Base-by-base conservation (phyloP, 148 eudicot genomes). In the Beta vulgaris region DNA sequence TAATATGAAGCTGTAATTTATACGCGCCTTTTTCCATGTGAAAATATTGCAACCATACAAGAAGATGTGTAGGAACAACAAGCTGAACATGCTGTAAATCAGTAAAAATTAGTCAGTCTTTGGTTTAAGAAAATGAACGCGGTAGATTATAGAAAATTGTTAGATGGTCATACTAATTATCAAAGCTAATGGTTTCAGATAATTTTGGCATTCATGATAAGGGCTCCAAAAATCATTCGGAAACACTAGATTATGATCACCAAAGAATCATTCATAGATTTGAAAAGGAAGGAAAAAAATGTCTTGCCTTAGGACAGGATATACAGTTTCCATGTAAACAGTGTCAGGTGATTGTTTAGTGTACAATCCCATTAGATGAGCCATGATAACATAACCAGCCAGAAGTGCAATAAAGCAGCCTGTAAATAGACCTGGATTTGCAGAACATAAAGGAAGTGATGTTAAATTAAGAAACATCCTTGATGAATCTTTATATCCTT, bases 241-340 rank as follows among this genome's bases (percentile, higher is more conserved):
- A n/a, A n/a, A n/a, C n/a, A n/a, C n/a, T n/a, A n/a, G n/a, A n/a
- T n/a, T n/a, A n/a, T n/a, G n/a, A n/a, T n/a, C n/a, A n/a, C n/a
- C n/a, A n/a, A n/a, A n/a, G n/a, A n/a, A n/a, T n/a, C n/a, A n/a
- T n/a, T n/a, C n/a, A n/a, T n/a, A n/a, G n/a, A n/a, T n/a, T n/a
- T 21, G 63, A 55, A 68, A 68, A 58, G 7, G 72, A 76, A 40
- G 48, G 70, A 53, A 25, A 40, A 10, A 13, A 14, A 11, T 6
- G 16, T 66, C 92, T 87, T 92, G 86, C 99, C 99, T 95, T 10
- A 95, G 83, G 25, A 95, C 89, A 68, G 98, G 98, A 58, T 92
- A 95, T 5, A 92, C 96, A 60, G 98, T 95, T 86, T 92, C 98
- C 98, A 92, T 95, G 82, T 95, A 95, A 63, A 95, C 75, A 48